phyloP scores from a whole-genome alignment of 2,329 filamentous ascomycete species.

The Penicillium sp. region DNA sequence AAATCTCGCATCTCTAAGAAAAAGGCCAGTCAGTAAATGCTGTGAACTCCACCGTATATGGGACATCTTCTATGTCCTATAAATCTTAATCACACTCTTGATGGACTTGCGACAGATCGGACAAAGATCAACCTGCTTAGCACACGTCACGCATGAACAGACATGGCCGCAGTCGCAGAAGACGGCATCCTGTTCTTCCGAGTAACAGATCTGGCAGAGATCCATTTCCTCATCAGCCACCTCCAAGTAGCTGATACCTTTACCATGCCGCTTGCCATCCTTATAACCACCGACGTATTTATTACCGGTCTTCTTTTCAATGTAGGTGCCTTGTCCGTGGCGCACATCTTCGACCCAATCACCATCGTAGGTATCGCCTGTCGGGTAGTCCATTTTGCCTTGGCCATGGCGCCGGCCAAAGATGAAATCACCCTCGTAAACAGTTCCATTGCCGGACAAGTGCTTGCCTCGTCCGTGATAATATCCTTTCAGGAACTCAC shows the following conservation, averaged over 20 bases:
- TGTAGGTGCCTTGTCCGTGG: slow-evolving; percentile 57
- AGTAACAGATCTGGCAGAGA: slow-evolving; percentile 61
- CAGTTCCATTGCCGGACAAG: slow-evolving; percentile 54
- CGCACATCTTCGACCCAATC: slow-evolving; percentile 47
- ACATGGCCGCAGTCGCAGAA: slow-evolving; percentile 65
- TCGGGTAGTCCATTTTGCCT: slow-evolving; percentile 58
- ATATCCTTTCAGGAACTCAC: slow-evolving; percentile 49
- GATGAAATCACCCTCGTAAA: slow-evolving; percentile 56
- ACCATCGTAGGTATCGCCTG: slow-evolving; percentile 49
- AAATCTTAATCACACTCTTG: slow-evolving; percentile 58
- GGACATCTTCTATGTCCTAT: slow-evolving; percentile 36
- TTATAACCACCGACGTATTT: slow-evolving; percentile 61
- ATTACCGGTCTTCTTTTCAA: slow-evolving; percentile 57
- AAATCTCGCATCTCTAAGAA: slow-evolving; percentile 8
- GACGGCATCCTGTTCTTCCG: slow-evolving; percentile 57
- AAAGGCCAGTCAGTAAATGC: no score
- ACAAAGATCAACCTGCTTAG: slow-evolving; percentile 57
- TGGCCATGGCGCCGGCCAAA: slow-evolving; percentile 54
- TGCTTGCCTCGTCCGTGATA: slow-evolving; percentile 56
- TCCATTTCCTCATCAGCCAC: slow-evolving; percentile 60
- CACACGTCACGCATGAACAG: slow-evolving; percentile 59
- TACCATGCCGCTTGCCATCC: slow-evolving; percentile 59
- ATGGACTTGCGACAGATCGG: slow-evolving; percentile 61
- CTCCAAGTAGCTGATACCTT: slow-evolving; percentile 61
- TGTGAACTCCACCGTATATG: slow-evolving; percentile 10